Conservation (phyloP, 225 moss, liverwort and hornwort species). For the Thuidium tamariscinum region DNA sequence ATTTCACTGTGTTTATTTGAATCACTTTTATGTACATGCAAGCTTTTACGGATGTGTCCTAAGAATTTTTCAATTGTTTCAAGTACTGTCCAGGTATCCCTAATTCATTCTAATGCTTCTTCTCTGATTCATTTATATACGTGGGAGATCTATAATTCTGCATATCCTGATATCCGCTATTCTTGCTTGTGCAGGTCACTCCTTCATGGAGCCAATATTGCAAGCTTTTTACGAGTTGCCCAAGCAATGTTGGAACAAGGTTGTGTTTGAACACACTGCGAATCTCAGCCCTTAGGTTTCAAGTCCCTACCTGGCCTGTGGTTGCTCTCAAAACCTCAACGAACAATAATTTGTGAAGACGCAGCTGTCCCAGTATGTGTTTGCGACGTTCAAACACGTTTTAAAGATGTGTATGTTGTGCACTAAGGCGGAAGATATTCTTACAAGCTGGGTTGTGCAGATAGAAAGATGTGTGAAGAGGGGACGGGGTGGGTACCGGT, state of each 20-base stretch:
- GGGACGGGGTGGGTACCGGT: slow-evolving; percentile 15
- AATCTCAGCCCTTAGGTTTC: slow-evolving; percentile 1
- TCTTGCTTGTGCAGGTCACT: slow-evolving; percentile 23
- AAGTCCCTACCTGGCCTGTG: slow-evolving; percentile 13
- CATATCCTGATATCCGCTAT: not conserved
- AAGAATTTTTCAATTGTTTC: not conserved
- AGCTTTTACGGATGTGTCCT: not conserved
- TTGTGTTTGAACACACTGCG: slow-evolving; percentile 30
- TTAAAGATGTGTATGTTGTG: slow-evolving; percentile 4
- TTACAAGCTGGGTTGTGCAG: slow-evolving; percentile 21
- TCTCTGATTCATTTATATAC: not conserved
- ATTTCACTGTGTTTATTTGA: not conserved
- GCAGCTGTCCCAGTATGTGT: slow-evolving; percentile 9
- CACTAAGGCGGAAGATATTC: not conserved
- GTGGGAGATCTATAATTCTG: not conserved
- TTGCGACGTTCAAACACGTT: slow-evolving; percentile 8
- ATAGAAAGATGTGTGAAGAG: slow-evolving; percentile 12
- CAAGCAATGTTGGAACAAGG: slow-evolving; percentile 68
- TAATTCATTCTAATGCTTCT: not conserved
- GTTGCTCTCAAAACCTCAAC: slow-evolving; percentile 28
- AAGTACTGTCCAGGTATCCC: not conserved
- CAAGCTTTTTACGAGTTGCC: slow-evolving; percentile 53
- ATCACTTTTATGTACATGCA: not conserved
- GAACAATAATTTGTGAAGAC: slow-evolving; percentile 19
- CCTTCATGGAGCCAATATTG: slow-evolving; percentile 60